A percentile compares a stretch with the other conserved stretches of the same genome.
These are phyloP conservation scores for Pisolithus tinctorius DNA, from an alignment of 768 basidiomycete genomes.

Conservation along the genomic window DNA sequence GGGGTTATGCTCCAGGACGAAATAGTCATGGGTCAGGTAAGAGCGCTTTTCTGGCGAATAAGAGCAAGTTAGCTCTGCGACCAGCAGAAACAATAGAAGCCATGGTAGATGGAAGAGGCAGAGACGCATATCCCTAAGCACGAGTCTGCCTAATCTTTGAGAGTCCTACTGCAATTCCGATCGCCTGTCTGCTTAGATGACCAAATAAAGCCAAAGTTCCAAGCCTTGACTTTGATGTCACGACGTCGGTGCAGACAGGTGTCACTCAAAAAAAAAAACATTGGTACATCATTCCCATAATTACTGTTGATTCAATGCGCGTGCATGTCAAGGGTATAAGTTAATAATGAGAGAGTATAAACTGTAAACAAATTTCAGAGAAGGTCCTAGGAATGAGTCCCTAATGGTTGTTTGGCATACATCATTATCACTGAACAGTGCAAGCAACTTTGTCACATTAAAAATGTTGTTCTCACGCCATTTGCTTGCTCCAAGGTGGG, in stretches of 20 bases:
- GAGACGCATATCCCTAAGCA: constrained; percentile 5
- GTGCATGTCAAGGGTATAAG: constrained; percentile 28
- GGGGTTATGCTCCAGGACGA: constrained; percentile 65
- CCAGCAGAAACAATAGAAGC: constrained; percentile 21
- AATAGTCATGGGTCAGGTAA: constrained; percentile 73
- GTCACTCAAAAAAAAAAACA: no score
- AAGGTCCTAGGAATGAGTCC: constrained; percentile 38
- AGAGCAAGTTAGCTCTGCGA: constrained; percentile 20
- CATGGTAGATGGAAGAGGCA: constrained; percentile 6
- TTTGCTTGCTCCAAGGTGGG: constrained; percentile 64
- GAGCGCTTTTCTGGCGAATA: constrained; percentile 42
- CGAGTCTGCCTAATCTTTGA: not conserved
- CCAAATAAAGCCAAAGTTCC: not conserved
- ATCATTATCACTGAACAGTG: not conserved
- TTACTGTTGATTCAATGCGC: constrained; percentile 28
- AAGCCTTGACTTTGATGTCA: not conserved
- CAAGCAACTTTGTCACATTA: constrained; percentile 72
- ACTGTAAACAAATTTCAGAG: constrained; percentile 25
- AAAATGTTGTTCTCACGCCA: constrained; percentile 73
- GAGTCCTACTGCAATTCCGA: not conserved
- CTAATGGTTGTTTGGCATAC: not conserved
- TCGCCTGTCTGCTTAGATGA: not conserved
- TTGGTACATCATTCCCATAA: no score
- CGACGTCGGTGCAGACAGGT: no score
- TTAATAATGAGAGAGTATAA: no score